Evolutionary conservation across 1,284 basidiomycete species (phyloP), one percentile per base, ranked within the genome.

Genomic region (Lignosus rhinocerotis): DNA sequence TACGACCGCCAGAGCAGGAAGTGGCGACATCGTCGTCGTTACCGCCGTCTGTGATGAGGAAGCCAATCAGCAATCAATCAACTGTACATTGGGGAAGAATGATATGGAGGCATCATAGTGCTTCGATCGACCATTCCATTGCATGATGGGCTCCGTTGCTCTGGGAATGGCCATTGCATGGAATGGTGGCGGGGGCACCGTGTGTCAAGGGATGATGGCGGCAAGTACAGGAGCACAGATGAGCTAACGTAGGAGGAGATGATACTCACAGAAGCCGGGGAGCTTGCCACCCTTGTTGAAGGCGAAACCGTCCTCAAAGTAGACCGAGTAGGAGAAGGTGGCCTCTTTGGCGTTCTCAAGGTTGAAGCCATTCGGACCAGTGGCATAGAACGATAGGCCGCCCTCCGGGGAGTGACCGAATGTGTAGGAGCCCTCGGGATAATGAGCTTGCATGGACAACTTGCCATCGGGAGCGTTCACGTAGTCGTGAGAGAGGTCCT

Each of bases 371-470:
- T 62, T 0, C 4, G 70, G 70, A 14, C 70, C 71, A n/a, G 58
- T 58, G 33, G 84, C 83, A 65, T 90, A 90, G 69, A 89, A 88
- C 55, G 86, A 80, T 3, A 84, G 76, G 3, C 86, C 87, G 33
- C 87, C 87, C 48, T 73, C 66, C 6, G 83, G 82, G 6, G 72
- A 69, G 49, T 75, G 76, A 0, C 82, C 81, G 6, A 86, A 85
- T 63, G 84, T 83, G 69, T 81, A 80, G 3, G 86, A 87, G 54
- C 78, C 74, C 38, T 77, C 73, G 8, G 85, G 85, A 68, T 85
- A 89, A 59, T 79, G 66, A 4, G 87, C 72, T 58, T 83, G 80
- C 33, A 88, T 78, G 7, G 78, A 70, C 51, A 63, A 57, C 71
- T 78, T 78, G 66, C 81, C 79, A 54, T 83, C 80, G 32, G 78